Conservation (phyloP, 306 rosid species). For the Prunus armeniaca region DNA sequence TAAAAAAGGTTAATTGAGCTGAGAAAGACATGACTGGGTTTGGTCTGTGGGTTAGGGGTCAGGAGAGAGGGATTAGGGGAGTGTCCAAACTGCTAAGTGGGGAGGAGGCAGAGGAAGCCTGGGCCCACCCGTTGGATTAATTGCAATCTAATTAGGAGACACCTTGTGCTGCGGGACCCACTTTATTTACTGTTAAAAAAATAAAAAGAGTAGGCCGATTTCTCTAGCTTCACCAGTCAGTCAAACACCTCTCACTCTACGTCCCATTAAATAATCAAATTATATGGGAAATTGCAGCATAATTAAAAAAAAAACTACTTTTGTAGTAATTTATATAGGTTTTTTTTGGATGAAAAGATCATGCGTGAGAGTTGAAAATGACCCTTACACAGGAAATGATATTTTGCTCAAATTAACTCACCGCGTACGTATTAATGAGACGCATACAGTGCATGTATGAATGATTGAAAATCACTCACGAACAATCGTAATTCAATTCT, state of each 20-base stretch:
- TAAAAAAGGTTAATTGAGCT: not conserved
- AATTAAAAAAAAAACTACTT: too few relatives aligned
- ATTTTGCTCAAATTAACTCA: too few relatives aligned
- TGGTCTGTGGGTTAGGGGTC: constrained; percentile 19
- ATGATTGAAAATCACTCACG: too few relatives aligned
- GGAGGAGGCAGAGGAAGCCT: constrained; percentile 35
- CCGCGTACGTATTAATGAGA: accelerated
- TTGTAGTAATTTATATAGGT: too few relatives aligned
- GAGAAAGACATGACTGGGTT: constrained; percentile 3
- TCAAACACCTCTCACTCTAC: not conserved
- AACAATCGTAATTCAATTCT: too few relatives aligned
- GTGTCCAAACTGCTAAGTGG: constrained; percentile 33
- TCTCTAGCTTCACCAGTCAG: not conserved
- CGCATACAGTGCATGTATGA: accelerated
- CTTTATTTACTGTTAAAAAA: not conserved
- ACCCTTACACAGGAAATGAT: too few relatives aligned
- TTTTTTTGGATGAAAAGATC: too few relatives aligned
- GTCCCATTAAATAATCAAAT: too few relatives aligned
- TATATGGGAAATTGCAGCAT: too few relatives aligned
- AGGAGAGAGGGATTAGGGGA: constrained; percentile 17
- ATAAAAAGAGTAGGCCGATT: not conserved
- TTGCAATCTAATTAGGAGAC: constrained; percentile 37
- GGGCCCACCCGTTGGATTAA: constrained; percentile 38
- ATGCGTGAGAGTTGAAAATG: too few relatives aligned
- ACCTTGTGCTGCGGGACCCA: constrained; percentile 36